A percentile compares a stretch with the other conserved stretches of the same genome.
These are phyloP conservation scores for Cladochytrium replicatum DNA, from an alignment of 192 early-diverging fungal species.

Conservation along the genomic window DNA sequence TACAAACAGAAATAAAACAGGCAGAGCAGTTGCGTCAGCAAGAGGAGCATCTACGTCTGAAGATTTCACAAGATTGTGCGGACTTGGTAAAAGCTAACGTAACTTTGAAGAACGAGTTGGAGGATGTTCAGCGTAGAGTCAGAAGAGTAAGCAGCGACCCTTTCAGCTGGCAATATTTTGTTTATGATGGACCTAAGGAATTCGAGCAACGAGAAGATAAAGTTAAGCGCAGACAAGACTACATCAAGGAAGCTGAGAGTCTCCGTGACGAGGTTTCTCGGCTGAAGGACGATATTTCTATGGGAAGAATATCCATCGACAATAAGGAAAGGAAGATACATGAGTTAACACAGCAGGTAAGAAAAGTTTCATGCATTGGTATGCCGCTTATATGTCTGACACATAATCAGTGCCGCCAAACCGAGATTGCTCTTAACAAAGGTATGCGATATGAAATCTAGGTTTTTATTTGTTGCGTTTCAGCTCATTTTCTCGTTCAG, in stretches of 20 bases:
- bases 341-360: constrained; percentile 22
- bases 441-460: constrained; percentile 1
- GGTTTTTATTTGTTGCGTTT: not conserved
- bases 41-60: constrained; percentile 23
- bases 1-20: constrained; percentile 14
- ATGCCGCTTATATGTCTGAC: too few relatives aligned
- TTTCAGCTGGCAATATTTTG: not conserved
- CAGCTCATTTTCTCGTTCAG: constrained; percentile 6
- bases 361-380: too few relatives aligned
- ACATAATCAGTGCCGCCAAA: too few relatives aligned
- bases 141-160: constrained; percentile 3
- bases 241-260: constrained; percentile 19
- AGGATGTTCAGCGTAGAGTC: constrained; percentile 20
- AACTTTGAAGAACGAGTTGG: constrained; percentile 19
- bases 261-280: constrained; percentile 10
- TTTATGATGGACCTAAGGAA: constrained; percentile 7
- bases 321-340: constrained; percentile 23
- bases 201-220: constrained; percentile 18
- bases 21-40: constrained; percentile 19
- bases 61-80: constrained; percentile 24
- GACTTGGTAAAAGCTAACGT: constrained; percentile 27
- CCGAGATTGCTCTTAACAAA: not conserved
- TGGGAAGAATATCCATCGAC: constrained; percentile 28
- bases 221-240: constrained; percentile 12
- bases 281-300: constrained; percentile 25